Evolutionary conservation across 2,329 filamentous ascomycete species (phyloP), one percentile per base, ranked within the genome.

Genomic region (Dactylellina sp.): DNA sequence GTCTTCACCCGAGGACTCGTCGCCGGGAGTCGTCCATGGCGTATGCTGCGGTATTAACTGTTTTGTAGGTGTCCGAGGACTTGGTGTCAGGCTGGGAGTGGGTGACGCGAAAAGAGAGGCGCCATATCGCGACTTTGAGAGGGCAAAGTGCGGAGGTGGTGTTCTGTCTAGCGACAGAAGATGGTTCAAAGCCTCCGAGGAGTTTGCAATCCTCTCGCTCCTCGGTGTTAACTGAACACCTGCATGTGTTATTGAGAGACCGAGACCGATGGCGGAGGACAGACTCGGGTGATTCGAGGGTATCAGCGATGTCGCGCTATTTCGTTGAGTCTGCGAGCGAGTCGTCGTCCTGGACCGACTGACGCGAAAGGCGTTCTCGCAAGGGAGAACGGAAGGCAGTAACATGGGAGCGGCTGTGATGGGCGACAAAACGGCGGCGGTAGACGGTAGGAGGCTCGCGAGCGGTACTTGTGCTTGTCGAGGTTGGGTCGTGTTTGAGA

Each of bases 331-430:
- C 61, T 74, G 70, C 37, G 70, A 74, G 50, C 70, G 70, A 37
- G 70, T 65, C 14, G 70, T 55, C 70, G 70, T 66, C 18, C 70
- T 40, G 22, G 70, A 74, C 32, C 71, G 62, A 64, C 71, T 70
- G 59, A 70, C 71, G 60, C 71, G 62, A 49, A 75, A 70, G 25
- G 71, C 44, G 71, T 70, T 75, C 71, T 75, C 71, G 46, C 71
- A 75, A 18, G 71, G 71, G 71, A 75, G 71, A 70, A 75, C 71
- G 25, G 71, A 75, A 35, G 71, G 71, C 7, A 75, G 59, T 35
- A 75, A 57, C 71, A 75, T 75, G n/a, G 37, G 28, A 55, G 35
- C 53, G 49, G 32, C 6, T 44, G 65, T 18, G 28, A 32, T 32
- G 24, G 70, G 61, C 61, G 70, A 74, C 70, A 74, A 74, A 74